These are phyloP conservation scores for Aegilops longissima DNA, from an alignment of 176 grass and related monocot species.

Conservation along the genomic window DNA sequence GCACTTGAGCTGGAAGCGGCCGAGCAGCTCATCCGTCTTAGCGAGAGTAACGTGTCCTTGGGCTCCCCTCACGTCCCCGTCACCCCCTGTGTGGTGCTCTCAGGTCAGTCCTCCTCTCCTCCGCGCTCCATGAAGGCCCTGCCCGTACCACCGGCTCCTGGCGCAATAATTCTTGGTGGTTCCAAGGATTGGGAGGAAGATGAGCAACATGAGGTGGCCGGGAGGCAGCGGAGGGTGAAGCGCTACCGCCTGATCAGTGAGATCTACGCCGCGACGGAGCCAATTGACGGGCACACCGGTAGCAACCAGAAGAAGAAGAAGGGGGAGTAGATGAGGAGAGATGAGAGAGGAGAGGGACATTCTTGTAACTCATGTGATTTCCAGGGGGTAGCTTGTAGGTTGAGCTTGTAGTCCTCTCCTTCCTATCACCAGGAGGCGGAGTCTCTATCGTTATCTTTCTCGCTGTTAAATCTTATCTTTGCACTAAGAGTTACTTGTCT, in stretches of 20 bases:
- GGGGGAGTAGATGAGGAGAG: conserved; percentile 21
- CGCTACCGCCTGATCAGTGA: conserved; percentile 56
- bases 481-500: conserved; percentile 4
- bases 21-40: conserved; percentile 44
- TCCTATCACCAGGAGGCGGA: not conserved
- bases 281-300: conserved; percentile 21
- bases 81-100: not conserved
- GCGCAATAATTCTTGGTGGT: not conserved
- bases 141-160: not conserved
- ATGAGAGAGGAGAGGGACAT: conserved; percentile 11
- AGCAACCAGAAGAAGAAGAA: conserved; percentile 21
- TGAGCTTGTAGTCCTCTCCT: not conserved
- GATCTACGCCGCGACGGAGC: conserved; percentile 43
- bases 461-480: conserved; percentile 14
- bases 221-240: conserved; percentile 40
- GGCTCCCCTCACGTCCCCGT: too few relatives aligned
- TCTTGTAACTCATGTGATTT: conserved; percentile 30
- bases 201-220: conserved; percentile 30
- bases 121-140: conserved; percentile 27
- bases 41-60: conserved; percentile 35
- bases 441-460: not conserved
- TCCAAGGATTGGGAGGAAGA: conserved; percentile 15
- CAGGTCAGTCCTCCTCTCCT: conserved; percentile 27
- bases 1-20: conserved; percentile 46
- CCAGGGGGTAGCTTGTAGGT: conserved; percentile 34